A percentile compares a stretch with the other conserved stretches of the same genome.
phyloP scores from a whole-genome alignment of 495 filamentous ascomycete species.

The Penicillium coffeae region DNA sequence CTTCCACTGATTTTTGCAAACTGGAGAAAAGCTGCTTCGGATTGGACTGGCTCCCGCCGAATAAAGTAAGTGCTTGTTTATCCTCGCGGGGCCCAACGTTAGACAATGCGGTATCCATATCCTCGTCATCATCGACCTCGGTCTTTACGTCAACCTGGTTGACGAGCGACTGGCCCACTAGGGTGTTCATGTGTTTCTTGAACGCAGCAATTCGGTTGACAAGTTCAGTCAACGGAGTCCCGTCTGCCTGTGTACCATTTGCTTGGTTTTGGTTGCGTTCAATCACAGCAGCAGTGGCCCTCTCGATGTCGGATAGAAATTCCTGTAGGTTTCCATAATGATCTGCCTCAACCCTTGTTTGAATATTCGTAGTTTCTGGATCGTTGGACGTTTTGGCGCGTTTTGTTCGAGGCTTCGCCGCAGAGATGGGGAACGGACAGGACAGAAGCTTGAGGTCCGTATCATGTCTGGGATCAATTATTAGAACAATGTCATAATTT shows the following conservation, averaged over 20 bases:
- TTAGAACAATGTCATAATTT: slow-evolving; percentile 10
- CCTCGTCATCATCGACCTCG: slow-evolving; percentile 35
- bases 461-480: slow-evolving; percentile 33
- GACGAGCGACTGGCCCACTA: slow-evolving; percentile 40
- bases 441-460: slow-evolving; percentile 41
- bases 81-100: slow-evolving; percentile 36
- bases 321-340: slow-evolving; percentile 47
- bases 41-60: slow-evolving; percentile 37
- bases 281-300: slow-evolving; percentile 42
- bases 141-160: slow-evolving; percentile 38
- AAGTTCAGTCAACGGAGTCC: slow-evolving; percentile 34
- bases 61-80: slow-evolving; percentile 65
- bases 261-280: slow-evolving; percentile 40
- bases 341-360: slow-evolving; percentile 35
- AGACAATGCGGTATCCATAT: slow-evolving; percentile 18
- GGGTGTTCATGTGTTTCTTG: slow-evolving; percentile 47
- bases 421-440: slow-evolving; percentile 37
- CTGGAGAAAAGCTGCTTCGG: slow-evolving; percentile 82
- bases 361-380: slow-evolving; percentile 36
- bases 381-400: slow-evolving; percentile 45
- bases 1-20: slow-evolving; percentile 53
- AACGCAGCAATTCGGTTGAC: slow-evolving; percentile 43
- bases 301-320: slow-evolving; percentile 48
- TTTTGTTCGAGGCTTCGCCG: slow-evolving; percentile 45
- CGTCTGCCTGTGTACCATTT: slow-evolving; percentile 27